Conservation (phyloP, 805 yeast genomes). For the Starmerella vitae region DNA sequence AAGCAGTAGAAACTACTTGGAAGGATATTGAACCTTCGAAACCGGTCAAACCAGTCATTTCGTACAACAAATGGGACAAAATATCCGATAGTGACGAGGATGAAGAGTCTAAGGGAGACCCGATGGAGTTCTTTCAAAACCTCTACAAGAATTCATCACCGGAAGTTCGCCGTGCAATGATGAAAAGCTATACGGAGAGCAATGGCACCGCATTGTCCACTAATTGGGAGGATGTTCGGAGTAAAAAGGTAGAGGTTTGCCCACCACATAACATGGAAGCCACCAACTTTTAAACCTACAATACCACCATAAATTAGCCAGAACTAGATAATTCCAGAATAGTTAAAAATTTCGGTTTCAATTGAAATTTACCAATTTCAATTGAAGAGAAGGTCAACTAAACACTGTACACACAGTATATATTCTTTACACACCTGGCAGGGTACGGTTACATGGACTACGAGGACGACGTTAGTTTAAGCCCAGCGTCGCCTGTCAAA, state of each 20-base stretch:
- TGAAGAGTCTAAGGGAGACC: constrained; percentile 34
- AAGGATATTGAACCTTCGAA: not conserved
- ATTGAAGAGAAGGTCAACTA: too few relatives aligned
- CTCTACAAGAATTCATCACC: constrained; percentile 71
- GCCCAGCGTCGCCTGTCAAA: constrained; percentile 25
- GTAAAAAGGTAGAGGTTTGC: constrained; percentile 45
- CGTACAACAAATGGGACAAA: constrained; percentile 58
- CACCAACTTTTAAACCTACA: too few relatives aligned
- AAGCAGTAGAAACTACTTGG: constrained; percentile 26
- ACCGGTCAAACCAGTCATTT: constrained; percentile 42
- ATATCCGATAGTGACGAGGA: constrained; percentile 28
- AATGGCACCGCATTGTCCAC: constrained; percentile 90
- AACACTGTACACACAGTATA: not conserved
- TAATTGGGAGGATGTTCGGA: constrained; percentile 77
- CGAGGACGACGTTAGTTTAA: constrained; percentile 30
- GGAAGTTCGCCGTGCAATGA: constrained; percentile 85
- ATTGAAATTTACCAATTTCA: too few relatives aligned
- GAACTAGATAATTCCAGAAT: too few relatives aligned
- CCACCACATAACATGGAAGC: constrained; percentile 68
- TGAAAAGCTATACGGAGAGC: constrained; percentile 88
- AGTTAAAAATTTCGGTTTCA: too few relatives aligned
- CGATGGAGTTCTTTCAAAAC: constrained; percentile 53
- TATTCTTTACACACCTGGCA: not conserved
- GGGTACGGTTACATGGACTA: constrained; percentile 13
- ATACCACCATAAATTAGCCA: too few relatives aligned